Conservation (phyloP, 2,329 filamentous ascomycete genomes). For the Sporothrix sp. region DNA sequence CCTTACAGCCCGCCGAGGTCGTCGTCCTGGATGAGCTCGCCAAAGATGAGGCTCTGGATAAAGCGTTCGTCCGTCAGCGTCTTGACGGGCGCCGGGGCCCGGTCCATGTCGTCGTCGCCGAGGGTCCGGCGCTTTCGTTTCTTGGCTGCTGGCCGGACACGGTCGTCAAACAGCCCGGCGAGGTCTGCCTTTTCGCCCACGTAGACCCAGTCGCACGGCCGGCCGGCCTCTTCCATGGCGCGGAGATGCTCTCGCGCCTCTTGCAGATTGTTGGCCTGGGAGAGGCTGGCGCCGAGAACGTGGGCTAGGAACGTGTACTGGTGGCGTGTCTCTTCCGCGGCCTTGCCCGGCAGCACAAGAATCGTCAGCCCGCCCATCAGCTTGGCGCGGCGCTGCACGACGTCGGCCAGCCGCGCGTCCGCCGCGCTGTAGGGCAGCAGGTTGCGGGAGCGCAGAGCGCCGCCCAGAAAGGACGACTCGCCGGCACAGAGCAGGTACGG, state of each 20-base stretch:
- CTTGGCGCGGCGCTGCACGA: slow-evolving; percentile 50
- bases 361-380: slow-evolving; percentile 57
- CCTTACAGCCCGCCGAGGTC: slow-evolving; percentile 28
- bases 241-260: slow-evolving; percentile 53
- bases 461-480: slow-evolving; percentile 63
- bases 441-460: slow-evolving; percentile 65
- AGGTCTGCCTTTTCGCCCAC: slow-evolving; percentile 51
- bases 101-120: slow-evolving; percentile 24
- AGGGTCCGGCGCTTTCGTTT: slow-evolving; percentile 34
- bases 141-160: slow-evolving; percentile 19
- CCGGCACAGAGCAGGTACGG: slow-evolving; percentile 81
- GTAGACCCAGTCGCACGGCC: slow-evolving; percentile 67
- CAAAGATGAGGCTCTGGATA: slow-evolving; percentile 85
- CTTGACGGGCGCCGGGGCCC: slow-evolving; percentile 34
- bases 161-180: slow-evolving; percentile 12
- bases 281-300: slow-evolving; percentile 64
- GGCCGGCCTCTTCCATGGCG: slow-evolving; percentile 36
- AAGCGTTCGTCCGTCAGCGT: slow-evolving; percentile 79
- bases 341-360: slow-evolving; percentile 59
- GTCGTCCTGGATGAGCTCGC: slow-evolving; percentile 59
- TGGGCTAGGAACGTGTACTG: slow-evolving; percentile 73
- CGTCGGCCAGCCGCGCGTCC: slow-evolving; percentile 45
- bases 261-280: slow-evolving; percentile 53
- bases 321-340: slow-evolving; percentile 54
- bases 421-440: slow-evolving; percentile 51